Conservation (phyloP, 805 yeast species). For the Zygosaccharomyces bisporus region DNA sequence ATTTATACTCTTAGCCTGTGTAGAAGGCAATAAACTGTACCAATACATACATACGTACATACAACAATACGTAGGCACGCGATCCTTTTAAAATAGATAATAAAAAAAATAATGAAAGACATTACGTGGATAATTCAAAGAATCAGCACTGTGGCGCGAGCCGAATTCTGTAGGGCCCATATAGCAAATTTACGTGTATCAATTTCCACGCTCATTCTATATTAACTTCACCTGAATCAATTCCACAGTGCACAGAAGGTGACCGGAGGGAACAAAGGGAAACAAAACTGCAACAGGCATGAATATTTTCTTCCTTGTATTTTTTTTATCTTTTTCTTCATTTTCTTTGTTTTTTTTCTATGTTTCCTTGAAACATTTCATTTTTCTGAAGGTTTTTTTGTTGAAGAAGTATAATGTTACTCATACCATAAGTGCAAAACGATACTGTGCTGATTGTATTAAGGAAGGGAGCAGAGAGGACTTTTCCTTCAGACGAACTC, state of each 20-base stretch:
- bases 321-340: background rate
- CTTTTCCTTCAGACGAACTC: slow-evolving; percentile 5
- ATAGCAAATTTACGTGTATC: background rate
- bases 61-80: background rate
- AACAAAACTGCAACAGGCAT: background rate
- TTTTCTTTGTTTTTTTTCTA: background rate
- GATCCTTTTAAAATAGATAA: slow-evolving; percentile 2
- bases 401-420: background rate
- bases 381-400: background rate
- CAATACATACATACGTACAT: slow-evolving; percentile 3
- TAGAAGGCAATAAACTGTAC: slow-evolving; percentile 1
- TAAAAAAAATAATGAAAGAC: background rate
- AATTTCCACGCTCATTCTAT: background rate
- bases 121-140: background rate
- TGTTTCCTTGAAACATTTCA: background rate
- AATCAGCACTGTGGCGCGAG: slow-evolving; percentile 1
- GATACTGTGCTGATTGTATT: background rate
- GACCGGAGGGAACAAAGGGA: background rate
- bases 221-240: background rate
- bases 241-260: background rate
- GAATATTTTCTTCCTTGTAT: background rate
- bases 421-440: background rate
- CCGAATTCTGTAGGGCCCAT: background rate
- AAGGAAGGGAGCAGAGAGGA: background rate
- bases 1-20: background rate